Percentiles rank a stretch among this genome's conserved stretches.
Conservation (phyloP, 805 yeast genomes). For the Candida fluviatilis region DNA sequence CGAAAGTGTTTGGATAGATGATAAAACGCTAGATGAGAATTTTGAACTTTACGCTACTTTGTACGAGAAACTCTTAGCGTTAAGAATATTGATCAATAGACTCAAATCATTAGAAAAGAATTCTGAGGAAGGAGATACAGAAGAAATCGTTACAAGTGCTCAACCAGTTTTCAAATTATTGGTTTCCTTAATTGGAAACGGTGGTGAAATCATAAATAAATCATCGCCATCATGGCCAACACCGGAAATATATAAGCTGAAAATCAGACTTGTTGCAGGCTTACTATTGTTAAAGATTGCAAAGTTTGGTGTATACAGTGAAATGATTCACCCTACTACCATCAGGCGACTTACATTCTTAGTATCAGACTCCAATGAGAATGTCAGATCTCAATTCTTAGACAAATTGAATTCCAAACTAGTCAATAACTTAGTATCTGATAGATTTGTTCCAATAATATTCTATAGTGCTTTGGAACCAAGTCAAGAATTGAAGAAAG, state of each 20-base stretch:
- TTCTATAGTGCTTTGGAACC: slow-evolving; percentile 82
- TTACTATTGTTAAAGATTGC: slow-evolving; percentile 60
- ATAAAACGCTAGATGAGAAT: slow-evolving; percentile 31
- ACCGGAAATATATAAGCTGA: slow-evolving; percentile 57
- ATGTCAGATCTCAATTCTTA: slow-evolving; percentile 54
- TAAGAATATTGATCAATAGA: slow-evolving; percentile 59
- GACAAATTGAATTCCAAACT: slow-evolving; percentile 47
- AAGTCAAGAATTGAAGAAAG: slow-evolving; percentile 40
- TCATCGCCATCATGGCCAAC: slow-evolving; percentile 50
- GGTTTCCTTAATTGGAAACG: slow-evolving; percentile 61
- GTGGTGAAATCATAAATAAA: slow-evolving; percentile 67
- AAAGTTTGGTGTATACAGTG: slow-evolving; percentile 46
- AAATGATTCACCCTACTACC: slow-evolving; percentile 48
- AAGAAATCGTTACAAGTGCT: slow-evolving; percentile 39
- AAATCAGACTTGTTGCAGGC: slow-evolving; percentile 68
- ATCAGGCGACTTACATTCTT: slow-evolving; percentile 52
- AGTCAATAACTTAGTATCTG: slow-evolving; percentile 52
- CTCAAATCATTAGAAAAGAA: slow-evolving; percentile 31
- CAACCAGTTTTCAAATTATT: slow-evolving; percentile 66
- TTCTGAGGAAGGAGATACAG: slow-evolving; percentile 21
- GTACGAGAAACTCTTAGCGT: slow-evolving; percentile 46
- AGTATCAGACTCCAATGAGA: slow-evolving; percentile 60
- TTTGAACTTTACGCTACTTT: slow-evolving; percentile 26
- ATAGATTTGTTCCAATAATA: slow-evolving; percentile 60
- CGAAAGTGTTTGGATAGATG: slow-evolving; percentile 45